A percentile compares a stretch with the other conserved stretches of the same genome.
Evolutionary conservation across 2,329 filamentous ascomycete species (phyloP).

Genomic region (Microthyrium microscopicum): DNA sequence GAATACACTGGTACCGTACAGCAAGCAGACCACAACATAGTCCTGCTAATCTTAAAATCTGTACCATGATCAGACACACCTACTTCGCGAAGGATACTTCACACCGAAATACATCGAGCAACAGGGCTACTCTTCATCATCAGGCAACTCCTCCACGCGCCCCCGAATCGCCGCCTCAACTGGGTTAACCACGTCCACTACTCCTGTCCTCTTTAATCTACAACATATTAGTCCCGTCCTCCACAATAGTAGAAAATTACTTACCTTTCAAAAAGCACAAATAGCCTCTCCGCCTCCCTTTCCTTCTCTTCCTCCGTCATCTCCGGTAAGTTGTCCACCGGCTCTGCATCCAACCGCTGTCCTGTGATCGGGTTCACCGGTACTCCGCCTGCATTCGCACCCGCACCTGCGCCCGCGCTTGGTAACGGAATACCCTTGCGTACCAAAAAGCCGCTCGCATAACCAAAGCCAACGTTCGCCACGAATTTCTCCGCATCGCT

Average conservation of each 20-base stretch:
- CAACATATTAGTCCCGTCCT: conserved; percentile 7
- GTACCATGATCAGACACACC: too few relatives aligned
- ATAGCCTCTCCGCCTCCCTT: conserved; percentile 73
- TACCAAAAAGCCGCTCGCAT: conserved; percentile 77
- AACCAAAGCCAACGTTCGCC: conserved; percentile 85
- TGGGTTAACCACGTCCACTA: conserved; percentile 65
- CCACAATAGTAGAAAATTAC: neutral
- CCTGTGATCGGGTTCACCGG: conserved; percentile 74
- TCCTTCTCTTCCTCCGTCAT: conserved; percentile 92
- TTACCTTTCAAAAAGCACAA: conserved; percentile 77
- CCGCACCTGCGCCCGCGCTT: conserved; percentile 15
- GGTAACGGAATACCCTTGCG: conserved; percentile 69
- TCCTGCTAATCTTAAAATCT: too few relatives aligned
- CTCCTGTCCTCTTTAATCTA: conserved; percentile 54
- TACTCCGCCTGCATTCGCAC: conserved; percentile 13
- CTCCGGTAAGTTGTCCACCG: conserved; percentile 39
- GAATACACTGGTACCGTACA: too few relatives aligned
- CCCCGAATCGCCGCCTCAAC: conserved; percentile 53
- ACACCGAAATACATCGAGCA: too few relatives aligned
- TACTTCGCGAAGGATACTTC: too few relatives aligned
- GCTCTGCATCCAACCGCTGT: conserved; percentile 57
- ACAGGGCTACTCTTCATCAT: conserved; percentile 11
- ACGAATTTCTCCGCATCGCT: conserved; percentile 68
- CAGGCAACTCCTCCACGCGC: conserved; percentile 47
- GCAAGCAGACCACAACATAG: too few relatives aligned